phyloP scores from a whole-genome alignment of 148 eudicot genomes.

The Euryodendron excelsum region DNA sequence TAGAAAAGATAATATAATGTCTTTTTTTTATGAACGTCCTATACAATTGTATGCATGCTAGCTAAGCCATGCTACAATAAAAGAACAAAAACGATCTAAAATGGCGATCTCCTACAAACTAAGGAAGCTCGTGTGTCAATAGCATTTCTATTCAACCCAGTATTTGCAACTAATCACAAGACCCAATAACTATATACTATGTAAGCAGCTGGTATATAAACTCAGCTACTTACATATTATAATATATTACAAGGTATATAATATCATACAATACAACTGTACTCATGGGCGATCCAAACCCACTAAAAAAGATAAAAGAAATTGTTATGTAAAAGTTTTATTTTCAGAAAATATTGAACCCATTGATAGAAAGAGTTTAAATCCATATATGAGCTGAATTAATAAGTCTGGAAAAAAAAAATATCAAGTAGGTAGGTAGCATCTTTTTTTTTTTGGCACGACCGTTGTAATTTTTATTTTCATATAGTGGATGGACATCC shows the following conservation, averaged over 20 bases:
- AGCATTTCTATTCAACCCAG: not conserved
- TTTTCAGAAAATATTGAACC: too few relatives aligned
- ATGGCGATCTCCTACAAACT: not conserved
- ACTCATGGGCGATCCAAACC: too few relatives aligned
- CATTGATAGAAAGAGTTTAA: too few relatives aligned
- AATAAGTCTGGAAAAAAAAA: too few relatives aligned
- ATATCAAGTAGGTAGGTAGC: too few relatives aligned
- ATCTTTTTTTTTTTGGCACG: too few relatives aligned
- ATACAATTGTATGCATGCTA: not conserved
- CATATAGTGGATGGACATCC: too few relatives aligned
- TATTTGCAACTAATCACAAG: not conserved
- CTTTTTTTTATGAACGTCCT: not conserved
- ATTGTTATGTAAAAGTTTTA: too few relatives aligned
- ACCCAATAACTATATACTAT: not conserved
- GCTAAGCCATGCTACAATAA: not conserved
- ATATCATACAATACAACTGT: not conserved
- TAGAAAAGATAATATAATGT: not conserved
- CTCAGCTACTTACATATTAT: not conserved
- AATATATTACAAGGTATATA: not conserved
- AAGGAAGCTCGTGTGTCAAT: not conserved
- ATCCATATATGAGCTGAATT: too few relatives aligned
- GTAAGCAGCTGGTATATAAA: not conserved
- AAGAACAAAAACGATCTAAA: not conserved
- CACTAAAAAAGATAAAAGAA: too few relatives aligned
- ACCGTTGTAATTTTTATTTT: too few relatives aligned